Evolutionary conservation across 78 protist genomes (phyloP).

Genomic region (Dictyostelium citrinum): DNA sequence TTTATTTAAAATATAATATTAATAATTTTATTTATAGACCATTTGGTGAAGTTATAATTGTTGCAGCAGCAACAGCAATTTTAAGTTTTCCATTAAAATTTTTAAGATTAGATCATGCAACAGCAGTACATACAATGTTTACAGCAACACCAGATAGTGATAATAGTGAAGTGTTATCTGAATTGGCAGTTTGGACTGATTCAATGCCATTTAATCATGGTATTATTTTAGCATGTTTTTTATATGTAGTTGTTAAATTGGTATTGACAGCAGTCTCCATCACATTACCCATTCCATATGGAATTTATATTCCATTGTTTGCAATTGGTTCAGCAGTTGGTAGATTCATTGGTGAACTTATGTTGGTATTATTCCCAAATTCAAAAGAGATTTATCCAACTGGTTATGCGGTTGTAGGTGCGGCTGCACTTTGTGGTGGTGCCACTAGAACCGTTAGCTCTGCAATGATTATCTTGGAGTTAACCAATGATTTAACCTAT

Average conservation of each 20-base stretch:
- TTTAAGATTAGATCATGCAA: constrained; percentile 66
- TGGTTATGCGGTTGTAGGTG: constrained; percentile 90
- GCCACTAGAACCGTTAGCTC: constrained; percentile 84
- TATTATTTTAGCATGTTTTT: constrained; percentile 54
- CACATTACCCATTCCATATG: constrained; percentile 83
- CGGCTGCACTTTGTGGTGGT: constrained; percentile 89
- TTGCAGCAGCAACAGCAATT: constrained; percentile 43
- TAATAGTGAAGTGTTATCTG: constrained; percentile 36
- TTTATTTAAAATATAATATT: too few species aligned
- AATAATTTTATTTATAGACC: not conserved
- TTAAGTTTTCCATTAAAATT: constrained; percentile 47
- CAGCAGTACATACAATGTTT: constrained; percentile 68
- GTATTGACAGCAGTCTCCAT: constrained; percentile 68
- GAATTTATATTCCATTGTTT: constrained; percentile 86
- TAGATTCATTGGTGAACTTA: constrained; percentile 78
- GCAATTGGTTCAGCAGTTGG: constrained; percentile 86
- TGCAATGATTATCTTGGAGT: constrained; percentile 84
- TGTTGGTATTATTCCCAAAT: constrained; percentile 56
- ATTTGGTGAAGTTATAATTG: constrained; percentile 65
- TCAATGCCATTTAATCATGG: constrained; percentile 38
- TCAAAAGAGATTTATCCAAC: constrained; percentile 72
- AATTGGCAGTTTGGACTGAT: constrained; percentile 51
- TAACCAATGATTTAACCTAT: constrained; percentile 82
- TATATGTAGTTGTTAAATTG: constrained; percentile 44
- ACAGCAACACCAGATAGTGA: constrained; percentile 17